Base-by-base conservation (phyloP, 164 flowering plant genomes). In the Stephania cephalantha region DNA sequence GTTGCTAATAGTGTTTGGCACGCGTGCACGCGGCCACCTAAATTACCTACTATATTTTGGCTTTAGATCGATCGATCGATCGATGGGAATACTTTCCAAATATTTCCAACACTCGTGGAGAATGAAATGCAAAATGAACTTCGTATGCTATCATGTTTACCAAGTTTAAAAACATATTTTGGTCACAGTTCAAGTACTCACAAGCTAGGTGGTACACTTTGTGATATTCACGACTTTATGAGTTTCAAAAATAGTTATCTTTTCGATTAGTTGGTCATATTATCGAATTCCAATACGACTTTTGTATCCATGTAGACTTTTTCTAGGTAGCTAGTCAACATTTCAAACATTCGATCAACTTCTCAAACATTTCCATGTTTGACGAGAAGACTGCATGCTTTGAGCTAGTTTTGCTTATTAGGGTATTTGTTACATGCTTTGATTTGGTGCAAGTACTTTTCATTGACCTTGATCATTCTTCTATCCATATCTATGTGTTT, bases 221-320 rank as follows among this genome's bases (percentile, higher is more conserved):
- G 66, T 61, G 66, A 61, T 61, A 61, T 1, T 61, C 66, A 61
- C 66, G 66, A 61, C 66, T 18, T 61, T 61, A 35, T 35, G n/a
- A n/a, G 20, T 4, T n/a, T 18, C 22, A 58, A 58, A n/a, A 20
- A 5, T 15, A 18, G 66, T n/a, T 61, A 53, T 12, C 18, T 53
- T 53, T 53, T 18, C 18, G 7, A 18, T 18, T 6, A n/a, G 9
- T 25, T 17, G 20, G 66, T 61, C 66, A 61, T 18, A 15, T 35
- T 35, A 61, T 61, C 66, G 25, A 61, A 61, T 61, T 61, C 20
- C 66, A 17, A n/a, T 61, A 61, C 66, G 66, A 61, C 66, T 61
- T 61, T 61, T 20, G 66, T 61, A 18, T 61, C 66, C 29, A 18
- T 58, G 8, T 5, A 15, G 55, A 50, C 66, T 61, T 9, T 18